phyloP scores from a whole-genome alignment of 352 stramenopile species.

The Phytophthora pini region DNA sequence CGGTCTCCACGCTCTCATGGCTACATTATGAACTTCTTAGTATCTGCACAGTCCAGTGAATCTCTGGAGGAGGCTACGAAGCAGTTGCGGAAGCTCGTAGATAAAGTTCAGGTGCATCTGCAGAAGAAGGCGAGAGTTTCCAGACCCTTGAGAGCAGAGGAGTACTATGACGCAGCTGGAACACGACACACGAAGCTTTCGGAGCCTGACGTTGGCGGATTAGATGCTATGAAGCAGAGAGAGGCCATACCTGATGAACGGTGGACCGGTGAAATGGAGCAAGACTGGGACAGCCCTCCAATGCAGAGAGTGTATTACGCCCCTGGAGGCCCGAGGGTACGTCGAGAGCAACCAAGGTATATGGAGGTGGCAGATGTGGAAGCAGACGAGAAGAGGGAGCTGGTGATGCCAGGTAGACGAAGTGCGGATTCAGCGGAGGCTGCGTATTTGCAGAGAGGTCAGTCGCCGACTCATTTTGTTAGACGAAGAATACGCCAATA shows the following conservation, averaged over 20 bases:
- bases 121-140: slow-evolving; percentile 46
- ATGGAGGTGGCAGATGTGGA: slow-evolving; percentile 22
- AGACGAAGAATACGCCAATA: slow-evolving; percentile 22
- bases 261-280: slow-evolving; percentile 5
- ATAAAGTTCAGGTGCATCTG: slow-evolving; percentile 57
- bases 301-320: slow-evolving; percentile 29
- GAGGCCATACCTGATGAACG: slow-evolving; percentile 10
- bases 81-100: slow-evolving; percentile 51
- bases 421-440: slow-evolving; percentile 5
- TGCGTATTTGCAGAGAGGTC: slow-evolving; percentile 16
- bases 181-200: slow-evolving; percentile 6
- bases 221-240: slow-evolving; percentile 9
- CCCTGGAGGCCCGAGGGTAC: background rate
- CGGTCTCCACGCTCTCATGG: slow-evolving; percentile 29
- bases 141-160: background rate
- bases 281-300: slow-evolving; percentile 10
- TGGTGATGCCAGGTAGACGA: slow-evolving; percentile 10
- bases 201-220: background rate
- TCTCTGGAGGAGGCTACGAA: slow-evolving; percentile 56
- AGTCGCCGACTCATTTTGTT: slow-evolving; percentile 21
- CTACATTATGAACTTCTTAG: slow-evolving; percentile 69
- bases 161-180: slow-evolving; percentile 8
- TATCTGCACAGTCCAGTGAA: slow-evolving; percentile 48
- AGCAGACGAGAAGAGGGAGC: slow-evolving; percentile 37
- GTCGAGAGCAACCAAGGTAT: slow-evolving; percentile 28